Evolutionary conservation across 1,284 basidiomycete genomes (phyloP).

Genomic region (Boletellus deceptivus): DNA sequence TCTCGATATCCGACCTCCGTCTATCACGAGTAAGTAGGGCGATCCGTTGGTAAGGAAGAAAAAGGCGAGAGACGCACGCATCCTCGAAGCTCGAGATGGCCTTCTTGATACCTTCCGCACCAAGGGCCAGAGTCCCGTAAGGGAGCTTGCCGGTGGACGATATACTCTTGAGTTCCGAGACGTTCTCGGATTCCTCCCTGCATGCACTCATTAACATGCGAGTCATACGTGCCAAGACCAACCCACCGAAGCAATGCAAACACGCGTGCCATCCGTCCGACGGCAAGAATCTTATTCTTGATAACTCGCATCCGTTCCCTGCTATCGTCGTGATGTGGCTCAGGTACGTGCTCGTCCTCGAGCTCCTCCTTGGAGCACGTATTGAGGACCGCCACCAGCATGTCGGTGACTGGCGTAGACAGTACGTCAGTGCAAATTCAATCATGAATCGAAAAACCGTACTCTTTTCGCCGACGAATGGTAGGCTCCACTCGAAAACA

Average conservation of each 20-base stretch:
- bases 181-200: conserved; percentile 95
- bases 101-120: conserved; percentile 94
- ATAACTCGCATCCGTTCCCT: conserved; percentile 80
- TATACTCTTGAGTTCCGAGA: conserved; percentile 94
- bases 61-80: conserved; percentile 62
- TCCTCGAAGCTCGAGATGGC: conserved; percentile 93
- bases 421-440: neutral
- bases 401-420: conserved; percentile 78
- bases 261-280: conserved; percentile 93
- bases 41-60: neutral
- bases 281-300: conserved; percentile 98
- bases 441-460: conserved; percentile 28
- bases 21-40: conserved; percentile 38
- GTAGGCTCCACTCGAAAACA: conserved; percentile 88
- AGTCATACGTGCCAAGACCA: no score
- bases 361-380: conserved; percentile 94
- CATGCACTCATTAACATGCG: neutral
- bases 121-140: conserved; percentile 83
- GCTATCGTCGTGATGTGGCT: conserved; percentile 46
- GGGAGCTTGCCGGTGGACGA: conserved; percentile 78
- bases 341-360: conserved; percentile 63
- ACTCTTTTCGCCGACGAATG: conserved; percentile 95
- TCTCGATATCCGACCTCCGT: conserved; percentile 97
- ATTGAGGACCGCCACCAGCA: conserved; percentile 92
- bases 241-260: conserved; percentile 90